Evolutionary conservation across 345 rosid species (phyloP), one percentile per base, ranked within the genome.

Genomic region (Syzygium aromaticum): DNA sequence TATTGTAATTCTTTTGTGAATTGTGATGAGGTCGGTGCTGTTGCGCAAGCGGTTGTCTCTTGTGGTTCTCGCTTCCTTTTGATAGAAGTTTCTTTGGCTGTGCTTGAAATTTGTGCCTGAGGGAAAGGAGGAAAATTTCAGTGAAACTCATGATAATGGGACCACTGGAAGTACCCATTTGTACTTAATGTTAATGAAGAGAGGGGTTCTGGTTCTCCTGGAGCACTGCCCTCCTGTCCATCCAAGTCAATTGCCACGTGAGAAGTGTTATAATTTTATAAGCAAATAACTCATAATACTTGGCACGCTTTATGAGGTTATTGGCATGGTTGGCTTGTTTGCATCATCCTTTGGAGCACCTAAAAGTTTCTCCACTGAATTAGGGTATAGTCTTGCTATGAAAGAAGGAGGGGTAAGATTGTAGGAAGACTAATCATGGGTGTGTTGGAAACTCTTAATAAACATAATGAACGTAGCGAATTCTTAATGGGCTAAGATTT

Each of bases 161-260:
- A 30, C 43, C 23, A 0, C 0, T 64, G 38, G 77, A 16, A 64
- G 43, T 30, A 4, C 12, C 23, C 23, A 17, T 19, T 64, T 22
- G 12, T 30, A 7, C 77, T 64, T 9, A 16, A 64, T 64, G 43
- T 30, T 64, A 64, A 64, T 30, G 77, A 64, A 64, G 77, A 64
- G 77, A 3, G 63, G 25, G 77, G 40, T 28, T 0, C 77, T 15
- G 8, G 10, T 63, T 28, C 17, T 63, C 1, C 2, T 28, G 19
- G 10, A 63, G 77, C 0, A 0, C 22, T 64, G 2, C 0, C 0
- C 8, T 64, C 43, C 6, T 64, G 43, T 64, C 22, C 21, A 64
- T 17, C 77, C 40, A 64, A 30, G 22, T 64, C 1, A 64, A 64
- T 64, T 0, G 11, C 77, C 43, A 16, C 0, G 11, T 16, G 77